These are phyloP conservation scores for Athelia sp. DNA, from an alignment of 1,284 basidiomycete genomes.

Conservation along the genomic window DNA sequence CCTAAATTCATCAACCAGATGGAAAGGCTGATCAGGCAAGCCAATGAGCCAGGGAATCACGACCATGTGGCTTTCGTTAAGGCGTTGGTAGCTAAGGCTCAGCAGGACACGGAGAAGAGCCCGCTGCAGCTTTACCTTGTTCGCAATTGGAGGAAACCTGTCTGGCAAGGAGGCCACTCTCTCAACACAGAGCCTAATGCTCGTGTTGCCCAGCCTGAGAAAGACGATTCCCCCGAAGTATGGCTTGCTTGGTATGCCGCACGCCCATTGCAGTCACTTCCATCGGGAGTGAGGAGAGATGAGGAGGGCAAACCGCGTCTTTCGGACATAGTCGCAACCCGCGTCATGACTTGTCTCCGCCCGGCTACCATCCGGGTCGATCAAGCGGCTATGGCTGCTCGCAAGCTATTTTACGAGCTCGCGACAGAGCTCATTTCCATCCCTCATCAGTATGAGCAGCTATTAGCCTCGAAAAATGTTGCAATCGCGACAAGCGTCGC, in stretches of 20 bases:
- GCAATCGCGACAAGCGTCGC: conserved; percentile 27
- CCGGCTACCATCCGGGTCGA: conserved; percentile 20
- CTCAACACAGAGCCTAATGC: not conserved
- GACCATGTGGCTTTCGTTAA: not conserved
- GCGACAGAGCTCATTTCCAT: conserved; percentile 4
- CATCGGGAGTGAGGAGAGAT: conserved; percentile 38
- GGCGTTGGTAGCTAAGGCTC: not conserved
- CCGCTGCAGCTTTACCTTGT: not conserved
- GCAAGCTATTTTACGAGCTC: not conserved
- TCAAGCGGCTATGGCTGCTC: not conserved
- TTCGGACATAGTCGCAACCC: conserved; percentile 36
- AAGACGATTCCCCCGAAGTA: conserved; percentile 17
- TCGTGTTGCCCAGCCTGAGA: not conserved
- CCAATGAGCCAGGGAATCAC: not conserved
- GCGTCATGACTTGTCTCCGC: conserved; percentile 36
- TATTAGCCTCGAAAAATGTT: conserved; percentile 26
- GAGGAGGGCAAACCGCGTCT: conserved; percentile 30
- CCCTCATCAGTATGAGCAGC: conserved; percentile 26
- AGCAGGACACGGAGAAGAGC: not conserved
- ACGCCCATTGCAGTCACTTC: conserved; percentile 37
- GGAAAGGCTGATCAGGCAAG: not conserved
- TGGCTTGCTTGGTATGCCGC: conserved; percentile 38
- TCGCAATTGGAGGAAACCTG: conserved; percentile 26
- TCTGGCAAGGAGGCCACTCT: conserved; percentile 22
- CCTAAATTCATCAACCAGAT: not conserved